phyloP scores from a whole-genome alignment of 306 rosid species.

The Pachyrhizus erosus region DNA sequence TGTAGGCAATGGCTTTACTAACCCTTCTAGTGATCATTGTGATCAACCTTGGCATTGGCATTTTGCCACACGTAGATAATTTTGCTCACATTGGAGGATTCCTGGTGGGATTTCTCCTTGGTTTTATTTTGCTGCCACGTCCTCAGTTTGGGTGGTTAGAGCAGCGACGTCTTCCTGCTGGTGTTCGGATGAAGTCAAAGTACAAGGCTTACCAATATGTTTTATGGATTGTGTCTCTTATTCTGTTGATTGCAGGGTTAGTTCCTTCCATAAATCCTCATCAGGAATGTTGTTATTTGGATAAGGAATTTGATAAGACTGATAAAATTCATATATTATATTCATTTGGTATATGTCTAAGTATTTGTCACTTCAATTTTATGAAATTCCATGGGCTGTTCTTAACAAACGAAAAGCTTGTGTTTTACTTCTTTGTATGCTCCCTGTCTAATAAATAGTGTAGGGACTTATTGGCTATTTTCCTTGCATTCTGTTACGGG shows the following conservation, averaged over 20 bases:
- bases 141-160: constrained; percentile 76
- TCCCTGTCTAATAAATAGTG: not conserved
- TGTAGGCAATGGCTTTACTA: constrained; percentile 69
- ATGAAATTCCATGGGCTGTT: not conserved
- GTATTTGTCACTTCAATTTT: not conserved
- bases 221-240: constrained; percentile 60
- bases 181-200: constrained; percentile 60
- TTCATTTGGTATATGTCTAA: not conserved
- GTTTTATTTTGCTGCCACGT: constrained; percentile 79
- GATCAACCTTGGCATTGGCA: constrained; percentile 76
- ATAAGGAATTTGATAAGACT: not conserved
- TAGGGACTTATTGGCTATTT: not conserved
- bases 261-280: constrained; percentile 23
- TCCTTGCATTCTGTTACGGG: not conserved
- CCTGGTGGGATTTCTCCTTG: constrained; percentile 69
- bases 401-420: too few relatives aligned
- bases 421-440: not conserved
- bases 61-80: constrained; percentile 80
- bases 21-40: constrained; percentile 66
- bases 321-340: not conserved
- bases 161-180: constrained; percentile 58
- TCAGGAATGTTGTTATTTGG: not conserved
- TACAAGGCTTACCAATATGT: constrained; percentile 76
- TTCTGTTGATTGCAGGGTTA: constrained; percentile 76
- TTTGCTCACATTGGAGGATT: constrained; percentile 90